Conservation (phyloP, 495 filamentous ascomycete species). For the Aspergillus hancockii region DNA sequence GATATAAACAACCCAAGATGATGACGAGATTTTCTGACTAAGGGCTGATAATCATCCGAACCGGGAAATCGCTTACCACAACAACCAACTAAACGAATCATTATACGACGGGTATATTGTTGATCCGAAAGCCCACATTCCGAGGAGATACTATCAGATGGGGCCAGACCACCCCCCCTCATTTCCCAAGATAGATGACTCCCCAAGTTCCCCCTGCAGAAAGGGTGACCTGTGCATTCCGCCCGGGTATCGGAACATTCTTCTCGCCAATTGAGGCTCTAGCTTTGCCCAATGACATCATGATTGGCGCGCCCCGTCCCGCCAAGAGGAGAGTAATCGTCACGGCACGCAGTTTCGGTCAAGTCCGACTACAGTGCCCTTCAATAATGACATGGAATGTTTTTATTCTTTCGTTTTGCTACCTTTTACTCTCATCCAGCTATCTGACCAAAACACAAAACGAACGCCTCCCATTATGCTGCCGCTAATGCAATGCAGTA, state of each 20-base stretch:
- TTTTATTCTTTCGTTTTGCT: not conserved
- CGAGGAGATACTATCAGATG: too few relatives aligned
- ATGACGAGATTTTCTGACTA: not conserved
- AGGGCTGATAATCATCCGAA: too few relatives aligned
- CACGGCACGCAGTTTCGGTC: conserved; percentile 13
- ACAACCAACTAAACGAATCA: too few relatives aligned
- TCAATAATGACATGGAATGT: not conserved
- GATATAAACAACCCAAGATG: not conserved
- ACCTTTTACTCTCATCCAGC: not conserved
- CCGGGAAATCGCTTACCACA: too few relatives aligned
- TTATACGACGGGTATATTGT: too few relatives aligned
- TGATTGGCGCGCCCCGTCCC: not conserved
- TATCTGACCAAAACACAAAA: not conserved
- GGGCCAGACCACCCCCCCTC: too few relatives aligned
- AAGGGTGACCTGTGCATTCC: not conserved
- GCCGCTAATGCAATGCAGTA: not conserved
- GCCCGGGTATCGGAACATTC: not conserved
- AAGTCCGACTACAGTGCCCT: not conserved
- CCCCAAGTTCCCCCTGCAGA: too few relatives aligned
- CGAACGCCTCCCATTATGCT: not conserved
- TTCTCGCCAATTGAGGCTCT: conserved; percentile 12
- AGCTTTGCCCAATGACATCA: conserved; percentile 10
- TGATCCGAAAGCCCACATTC: too few relatives aligned
- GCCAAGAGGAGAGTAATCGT: conserved; percentile 6
- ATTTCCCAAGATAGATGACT: too few relatives aligned